A percentile compares a stretch with the other conserved stretches of the same genome.
Evolutionary conservation across 345 rosid genomes (phyloP).

Genomic region (Arabidopsis thaliana): DNA sequence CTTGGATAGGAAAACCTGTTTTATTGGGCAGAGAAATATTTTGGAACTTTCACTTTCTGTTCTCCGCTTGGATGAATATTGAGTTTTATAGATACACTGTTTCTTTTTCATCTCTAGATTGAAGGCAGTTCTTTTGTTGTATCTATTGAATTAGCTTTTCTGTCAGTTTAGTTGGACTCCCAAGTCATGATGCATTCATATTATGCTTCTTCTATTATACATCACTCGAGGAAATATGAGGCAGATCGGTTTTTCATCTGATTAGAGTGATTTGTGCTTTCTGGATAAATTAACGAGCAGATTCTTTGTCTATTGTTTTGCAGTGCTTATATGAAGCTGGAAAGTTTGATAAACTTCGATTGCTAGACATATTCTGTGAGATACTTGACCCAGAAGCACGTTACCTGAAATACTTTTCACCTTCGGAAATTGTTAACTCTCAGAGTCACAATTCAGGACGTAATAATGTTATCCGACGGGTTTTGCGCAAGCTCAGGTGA

Average conservation of each 20-base stretch:
- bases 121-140: not conserved
- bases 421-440: slow-evolving; percentile 36
- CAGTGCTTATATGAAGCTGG: slow-evolving; percentile 85
- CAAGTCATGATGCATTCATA: not conserved
- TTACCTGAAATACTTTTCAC: slow-evolving; percentile 47
- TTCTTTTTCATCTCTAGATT: not conserved
- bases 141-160: slow-evolving; percentile 4
- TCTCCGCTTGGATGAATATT: not conserved
- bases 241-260: slow-evolving; percentile 14
- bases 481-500: slow-evolving; percentile 73
- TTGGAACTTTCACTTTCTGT: slow-evolving; percentile 1
- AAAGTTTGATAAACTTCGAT: slow-evolving; percentile 58
- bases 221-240: slow-evolving; percentile 6
- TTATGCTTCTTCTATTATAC: slow-evolving; percentile 19
- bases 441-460: slow-evolving; percentile 42
- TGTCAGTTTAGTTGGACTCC: slow-evolving; percentile 8
- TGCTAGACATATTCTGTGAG: slow-evolving; percentile 86
- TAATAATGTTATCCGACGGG: slow-evolving; percentile 53
- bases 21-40: not conserved
- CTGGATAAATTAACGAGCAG: slow-evolving; percentile 19
- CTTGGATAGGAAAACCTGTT: slow-evolving; percentile 20
- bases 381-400: slow-evolving; percentile 74
- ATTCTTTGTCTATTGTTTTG: slow-evolving; percentile 33
- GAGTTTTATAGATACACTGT: not conserved
- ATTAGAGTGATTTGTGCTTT: slow-evolving; percentile 32